These are phyloP conservation scores for Aspergillus tubingensis DNA, from an alignment of 2,329 filamentous ascomycete species.

Conservation along the genomic window DNA sequence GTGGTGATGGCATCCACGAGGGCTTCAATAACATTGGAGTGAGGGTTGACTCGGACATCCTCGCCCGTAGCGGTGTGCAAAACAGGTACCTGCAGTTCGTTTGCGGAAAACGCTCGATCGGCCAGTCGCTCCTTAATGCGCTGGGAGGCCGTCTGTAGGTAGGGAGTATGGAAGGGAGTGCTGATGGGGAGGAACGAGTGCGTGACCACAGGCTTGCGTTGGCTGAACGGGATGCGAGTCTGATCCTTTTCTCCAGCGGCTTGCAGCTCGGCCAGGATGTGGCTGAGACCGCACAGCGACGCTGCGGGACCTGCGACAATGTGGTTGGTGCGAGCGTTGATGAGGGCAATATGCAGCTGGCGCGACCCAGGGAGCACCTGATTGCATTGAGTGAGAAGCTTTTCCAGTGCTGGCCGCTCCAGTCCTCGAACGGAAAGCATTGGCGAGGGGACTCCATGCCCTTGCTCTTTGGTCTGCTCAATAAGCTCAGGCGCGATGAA, in stretches of 20 bases:
- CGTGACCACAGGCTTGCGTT: constrained; percentile 30
- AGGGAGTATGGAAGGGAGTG: constrained; percentile 38
- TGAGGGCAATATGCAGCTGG: not conserved
- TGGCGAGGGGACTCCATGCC: constrained; percentile 18
- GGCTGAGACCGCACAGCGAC: constrained; percentile 14
- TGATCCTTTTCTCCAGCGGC: not conserved
- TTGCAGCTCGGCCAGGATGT: not conserved
- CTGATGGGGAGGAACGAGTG: constrained; percentile 42
- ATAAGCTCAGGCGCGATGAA: constrained; percentile 14
- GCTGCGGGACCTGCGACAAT: constrained; percentile 27
- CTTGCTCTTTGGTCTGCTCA: constrained; percentile 13
- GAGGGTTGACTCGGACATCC: not conserved
- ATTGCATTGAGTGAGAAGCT: not conserved
- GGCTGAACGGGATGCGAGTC: constrained; percentile 30
- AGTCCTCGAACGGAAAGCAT: not conserved
- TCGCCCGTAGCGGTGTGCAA: not conserved
- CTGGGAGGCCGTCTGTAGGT: not conserved
- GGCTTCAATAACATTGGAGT: not conserved
- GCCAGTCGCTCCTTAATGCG: not conserved
- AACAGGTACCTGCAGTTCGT: not conserved
- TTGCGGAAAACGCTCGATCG: not conserved
- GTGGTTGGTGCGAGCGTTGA: not conserved
- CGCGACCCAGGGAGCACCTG: not conserved
- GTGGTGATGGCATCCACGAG: not conserved
- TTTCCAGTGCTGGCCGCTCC: not conserved